A percentile compares a stretch with the other conserved stretches of the same genome.
Evolutionary conservation across 257 asterid species (phyloP).

Genomic region (Echium plantagineum): DNA sequence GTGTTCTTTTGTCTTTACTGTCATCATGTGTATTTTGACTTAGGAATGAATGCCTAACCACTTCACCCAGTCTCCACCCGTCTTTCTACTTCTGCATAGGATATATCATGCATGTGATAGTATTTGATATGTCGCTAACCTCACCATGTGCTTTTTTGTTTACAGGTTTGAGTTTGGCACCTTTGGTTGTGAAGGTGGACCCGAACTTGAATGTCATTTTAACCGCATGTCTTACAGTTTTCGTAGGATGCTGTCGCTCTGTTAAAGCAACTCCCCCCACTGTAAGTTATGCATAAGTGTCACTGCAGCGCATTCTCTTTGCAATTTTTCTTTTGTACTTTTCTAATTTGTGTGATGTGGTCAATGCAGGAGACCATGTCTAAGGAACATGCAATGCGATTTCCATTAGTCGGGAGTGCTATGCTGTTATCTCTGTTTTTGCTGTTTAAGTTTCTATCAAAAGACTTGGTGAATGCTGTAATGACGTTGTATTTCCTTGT

Average conservation of each 20-base stretch:
- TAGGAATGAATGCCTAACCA: background rate
- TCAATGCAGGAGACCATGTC: constrained; percentile 87
- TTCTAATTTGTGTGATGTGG: constrained; percentile 5
- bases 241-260: constrained; percentile 79
- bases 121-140: constrained; percentile 4
- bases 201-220: constrained; percentile 81
- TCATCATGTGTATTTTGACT: background rate
- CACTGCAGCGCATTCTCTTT: background rate
- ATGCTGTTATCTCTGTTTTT: constrained; percentile 87
- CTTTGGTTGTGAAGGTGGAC: constrained; percentile 77
- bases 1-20: background rate
- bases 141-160: constrained; percentile 7
- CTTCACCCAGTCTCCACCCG: background rate
- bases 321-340: background rate
- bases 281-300: constrained; percentile 34
- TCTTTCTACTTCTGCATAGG: background rate
- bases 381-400: constrained; percentile 93
- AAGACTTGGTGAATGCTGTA: constrained; percentile 97
- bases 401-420: constrained; percentile 94
- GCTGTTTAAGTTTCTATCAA: constrained; percentile 89
- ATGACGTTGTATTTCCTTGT: constrained; percentile 85
- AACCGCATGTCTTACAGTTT: constrained; percentile 86
- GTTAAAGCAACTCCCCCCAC: constrained; percentile 91
- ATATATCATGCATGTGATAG: background rate
- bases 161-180: constrained; percentile 83